Evolutionary conservation across 306 rosid species (phyloP).

Genomic region (Morella rubra): DNA sequence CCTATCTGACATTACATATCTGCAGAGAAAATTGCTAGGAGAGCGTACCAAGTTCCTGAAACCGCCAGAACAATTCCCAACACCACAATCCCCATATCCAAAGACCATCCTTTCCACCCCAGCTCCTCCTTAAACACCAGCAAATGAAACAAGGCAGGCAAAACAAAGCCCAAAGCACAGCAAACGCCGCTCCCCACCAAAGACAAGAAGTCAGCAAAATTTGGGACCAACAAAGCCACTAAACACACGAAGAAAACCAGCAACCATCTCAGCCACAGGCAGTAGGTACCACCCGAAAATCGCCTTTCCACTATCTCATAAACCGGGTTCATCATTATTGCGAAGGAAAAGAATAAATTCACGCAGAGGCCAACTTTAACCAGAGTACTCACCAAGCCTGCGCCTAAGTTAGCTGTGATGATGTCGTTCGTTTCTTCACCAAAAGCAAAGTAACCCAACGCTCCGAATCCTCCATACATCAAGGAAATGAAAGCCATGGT

Average conservation of each 20-base stretch:
- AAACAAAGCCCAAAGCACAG: slow-evolving; percentile 51
- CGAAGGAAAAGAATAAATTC: slow-evolving; percentile 58
- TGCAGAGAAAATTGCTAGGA: slow-evolving; percentile 37
- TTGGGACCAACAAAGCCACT: slow-evolving; percentile 51
- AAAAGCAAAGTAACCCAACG: slow-evolving; percentile 56
- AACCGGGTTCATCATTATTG: slow-evolving; percentile 68
- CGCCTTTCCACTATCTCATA: slow-evolving; percentile 55
- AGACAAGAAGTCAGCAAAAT: slow-evolving; percentile 59
- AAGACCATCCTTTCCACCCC: slow-evolving; percentile 35
- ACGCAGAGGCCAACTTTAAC: slow-evolving; percentile 55
- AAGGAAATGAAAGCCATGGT: slow-evolving; percentile 43
- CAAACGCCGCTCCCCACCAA: slow-evolving; percentile 56
- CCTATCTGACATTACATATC: slow-evolving; percentile 16
- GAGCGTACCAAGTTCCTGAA: slow-evolving; percentile 51
- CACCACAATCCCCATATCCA: slow-evolving; percentile 35
- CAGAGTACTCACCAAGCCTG: slow-evolving; percentile 39
- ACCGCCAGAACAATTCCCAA: slow-evolving; percentile 50
- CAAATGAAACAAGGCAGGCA: slow-evolving; percentile 54
- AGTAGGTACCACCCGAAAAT: slow-evolving; percentile 44
- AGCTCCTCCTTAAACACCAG: slow-evolving; percentile 47
- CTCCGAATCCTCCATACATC: slow-evolving; percentile 47
- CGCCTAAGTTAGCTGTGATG: slow-evolving; percentile 47
- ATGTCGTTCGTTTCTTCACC: slow-evolving; percentile 52
- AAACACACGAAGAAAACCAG: slow-evolving; percentile 41
- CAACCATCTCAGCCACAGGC: slow-evolving; percentile 53